Conservation (phyloP, 495 filamentous ascomycete genomes). For the Clohesyomyces aquaticus region DNA sequence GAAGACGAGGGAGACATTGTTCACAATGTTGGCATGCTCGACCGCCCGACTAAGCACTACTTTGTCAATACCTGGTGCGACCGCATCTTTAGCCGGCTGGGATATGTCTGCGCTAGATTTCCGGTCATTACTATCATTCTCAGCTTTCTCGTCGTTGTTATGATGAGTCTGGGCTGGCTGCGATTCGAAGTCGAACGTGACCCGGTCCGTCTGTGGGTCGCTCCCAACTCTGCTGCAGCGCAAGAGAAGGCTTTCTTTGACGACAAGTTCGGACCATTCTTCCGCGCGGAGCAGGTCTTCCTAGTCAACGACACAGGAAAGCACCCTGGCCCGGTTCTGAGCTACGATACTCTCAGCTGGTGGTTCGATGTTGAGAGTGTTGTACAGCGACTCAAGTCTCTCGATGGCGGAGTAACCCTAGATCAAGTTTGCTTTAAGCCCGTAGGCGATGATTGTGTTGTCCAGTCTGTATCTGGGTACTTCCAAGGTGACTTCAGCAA, state of each 20-base stretch:
- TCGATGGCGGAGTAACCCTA: constrained; percentile 63
- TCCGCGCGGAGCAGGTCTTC: constrained; percentile 89
- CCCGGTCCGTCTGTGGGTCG: constrained; percentile 92
- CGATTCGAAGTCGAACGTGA: constrained; percentile 84
- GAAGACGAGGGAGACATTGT: constrained; percentile 85
- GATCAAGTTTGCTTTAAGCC: constrained; percentile 94
- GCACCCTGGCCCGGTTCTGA: constrained; percentile 74
- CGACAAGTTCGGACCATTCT: constrained; percentile 93
- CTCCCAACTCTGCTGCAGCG: constrained; percentile 85
- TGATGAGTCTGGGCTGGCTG: constrained; percentile 85
- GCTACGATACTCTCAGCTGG: constrained; percentile 86
- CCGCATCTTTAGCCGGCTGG: constrained; percentile 79
- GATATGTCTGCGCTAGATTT: constrained; percentile 76
- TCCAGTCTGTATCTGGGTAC: constrained; percentile 87
- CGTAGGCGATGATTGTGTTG: constrained; percentile 84
- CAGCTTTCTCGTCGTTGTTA: constrained; percentile 68
- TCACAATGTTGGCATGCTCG: constrained; percentile 68
- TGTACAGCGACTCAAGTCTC: constrained; percentile 69
- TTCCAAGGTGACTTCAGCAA: constrained; percentile 69
- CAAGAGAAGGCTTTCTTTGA: constrained; percentile 95
- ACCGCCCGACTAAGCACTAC: constrained; percentile 74
- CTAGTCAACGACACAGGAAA: constrained; percentile 80
- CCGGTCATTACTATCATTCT: constrained; percentile 78
- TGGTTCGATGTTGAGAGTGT: constrained; percentile 90
- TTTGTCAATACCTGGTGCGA: constrained; percentile 77